Percentiles rank a stretch among this genome's conserved stretches.
Conservation (phyloP, 176 grass and related monocot genomes). For the Aegilops sharonensis region DNA sequence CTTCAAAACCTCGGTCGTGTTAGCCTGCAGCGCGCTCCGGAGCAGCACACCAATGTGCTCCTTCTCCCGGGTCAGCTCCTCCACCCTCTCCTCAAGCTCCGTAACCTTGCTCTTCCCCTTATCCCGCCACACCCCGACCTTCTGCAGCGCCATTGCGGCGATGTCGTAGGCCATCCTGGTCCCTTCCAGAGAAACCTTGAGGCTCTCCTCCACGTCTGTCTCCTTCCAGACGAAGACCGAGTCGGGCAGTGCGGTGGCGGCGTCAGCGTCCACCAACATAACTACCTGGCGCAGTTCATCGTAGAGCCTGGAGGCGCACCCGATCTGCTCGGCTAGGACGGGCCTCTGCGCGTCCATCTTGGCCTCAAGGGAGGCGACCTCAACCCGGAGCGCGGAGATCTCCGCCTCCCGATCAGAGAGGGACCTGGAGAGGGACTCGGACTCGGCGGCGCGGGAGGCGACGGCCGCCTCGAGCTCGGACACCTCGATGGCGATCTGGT, state of each 20-base stretch:
- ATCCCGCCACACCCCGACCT: conserved; percentile 53
- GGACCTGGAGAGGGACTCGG: conserved; percentile 50
- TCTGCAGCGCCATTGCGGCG: conserved; percentile 46
- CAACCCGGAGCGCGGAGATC: conserved; percentile 39
- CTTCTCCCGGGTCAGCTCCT: conserved; percentile 60
- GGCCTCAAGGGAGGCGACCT: conserved; percentile 34
- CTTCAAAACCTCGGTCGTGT: conserved; percentile 73
- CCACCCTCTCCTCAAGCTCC: conserved; percentile 52
- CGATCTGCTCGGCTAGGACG: conserved; percentile 74
- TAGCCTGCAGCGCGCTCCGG: conserved; percentile 62
- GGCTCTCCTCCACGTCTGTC: conserved; percentile 68
- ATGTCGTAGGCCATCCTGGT: conserved; percentile 60
- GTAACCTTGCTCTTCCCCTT: conserved; percentile 39
- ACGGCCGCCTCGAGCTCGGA: conserved; percentile 81
- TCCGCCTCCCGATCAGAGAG: conserved; percentile 54
- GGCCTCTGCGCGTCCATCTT: conserved; percentile 80
- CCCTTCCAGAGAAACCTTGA: conserved; percentile 68
- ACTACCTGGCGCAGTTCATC: conserved; percentile 61
- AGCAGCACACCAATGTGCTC: conserved; percentile 87
- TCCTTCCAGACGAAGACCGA: conserved; percentile 81
- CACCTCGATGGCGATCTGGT: conserved; percentile 97
- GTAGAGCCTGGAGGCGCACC: conserved; percentile 65
- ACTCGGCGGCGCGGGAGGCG: conserved; percentile 39
- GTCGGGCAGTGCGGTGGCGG: conserved; percentile 38
- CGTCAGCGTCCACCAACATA: conserved; percentile 39